These are phyloP conservation scores for Suhomyces vadensis DNA, from an alignment of 805 yeast species.

Conservation along the genomic window DNA sequence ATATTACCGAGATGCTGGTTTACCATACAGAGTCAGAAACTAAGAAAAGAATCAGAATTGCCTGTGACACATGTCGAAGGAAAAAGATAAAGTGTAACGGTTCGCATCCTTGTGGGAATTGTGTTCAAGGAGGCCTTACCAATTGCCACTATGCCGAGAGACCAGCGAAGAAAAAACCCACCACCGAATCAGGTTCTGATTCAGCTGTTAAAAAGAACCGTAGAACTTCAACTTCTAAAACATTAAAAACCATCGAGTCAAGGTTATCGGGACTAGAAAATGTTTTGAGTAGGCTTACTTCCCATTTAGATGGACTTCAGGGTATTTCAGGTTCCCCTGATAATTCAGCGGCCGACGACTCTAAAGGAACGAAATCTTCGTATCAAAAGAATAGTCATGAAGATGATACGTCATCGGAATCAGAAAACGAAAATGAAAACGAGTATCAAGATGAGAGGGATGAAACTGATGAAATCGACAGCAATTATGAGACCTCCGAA, in stretches of 20 bases:
- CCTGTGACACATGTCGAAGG: constrained; percentile 35
- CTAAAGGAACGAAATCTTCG: background rate
- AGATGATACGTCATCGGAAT: background rate
- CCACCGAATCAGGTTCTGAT: constrained; percentile 1
- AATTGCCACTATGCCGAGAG: constrained; percentile 28
- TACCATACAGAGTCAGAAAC: constrained; percentile 2
- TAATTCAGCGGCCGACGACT: no score
- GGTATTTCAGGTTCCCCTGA: background rate
- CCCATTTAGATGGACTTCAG: constrained; percentile 17
- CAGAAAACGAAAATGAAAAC: background rate
- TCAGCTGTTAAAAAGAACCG: background rate
- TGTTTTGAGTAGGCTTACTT: constrained; percentile 19
- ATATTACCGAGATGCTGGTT: background rate
- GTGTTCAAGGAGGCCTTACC: constrained; percentile 18
- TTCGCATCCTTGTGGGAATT: constrained; percentile 29
- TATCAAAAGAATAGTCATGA: background rate
- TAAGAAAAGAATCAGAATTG: constrained; percentile 19
- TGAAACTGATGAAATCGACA: constrained; percentile 1
- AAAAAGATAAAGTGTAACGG: constrained; percentile 39
- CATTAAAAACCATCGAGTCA: constrained; percentile 19
- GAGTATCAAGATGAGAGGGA: background rate
- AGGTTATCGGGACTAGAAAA: constrained; percentile 24
- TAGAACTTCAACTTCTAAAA: constrained; percentile 4
- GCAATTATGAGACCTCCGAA: background rate
- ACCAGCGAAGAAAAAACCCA: constrained; percentile 10